Evolutionary conservation across 192 early-diverging fungal species (phyloP).

Genomic region (Gorgonomyces haynaldii): DNA sequence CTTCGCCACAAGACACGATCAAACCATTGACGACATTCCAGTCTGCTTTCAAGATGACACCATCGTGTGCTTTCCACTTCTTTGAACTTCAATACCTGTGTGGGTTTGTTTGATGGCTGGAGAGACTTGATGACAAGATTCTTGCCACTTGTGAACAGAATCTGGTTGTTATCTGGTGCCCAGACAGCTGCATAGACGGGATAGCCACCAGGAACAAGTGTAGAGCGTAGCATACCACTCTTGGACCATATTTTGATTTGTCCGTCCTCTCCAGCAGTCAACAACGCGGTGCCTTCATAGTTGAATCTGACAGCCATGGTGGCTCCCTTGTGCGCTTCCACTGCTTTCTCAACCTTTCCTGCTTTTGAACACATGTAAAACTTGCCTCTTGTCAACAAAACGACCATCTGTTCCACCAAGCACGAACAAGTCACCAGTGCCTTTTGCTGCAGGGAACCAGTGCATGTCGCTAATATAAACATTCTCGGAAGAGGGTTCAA

Average conservation of each 20-base stretch:
- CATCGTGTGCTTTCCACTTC: slow-evolving; percentile 53
- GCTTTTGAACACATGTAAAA: slow-evolving; percentile 40
- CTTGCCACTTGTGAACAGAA: slow-evolving; percentile 38
- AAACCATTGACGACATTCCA: slow-evolving; percentile 44
- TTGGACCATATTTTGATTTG: slow-evolving; percentile 45
- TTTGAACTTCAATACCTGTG: slow-evolving; percentile 17
- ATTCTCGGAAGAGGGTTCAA: slow-evolving; percentile 5
- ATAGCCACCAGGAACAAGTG: slow-evolving; percentile 29
- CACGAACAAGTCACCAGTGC: slow-evolving; percentile 38
- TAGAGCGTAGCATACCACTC: slow-evolving; percentile 49
- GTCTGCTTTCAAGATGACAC: slow-evolving; percentile 40
- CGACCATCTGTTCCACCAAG: slow-evolving; percentile 43
- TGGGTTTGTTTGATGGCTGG: slow-evolving; percentile 41
- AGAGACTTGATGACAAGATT: slow-evolving; percentile 46
- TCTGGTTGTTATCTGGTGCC: slow-evolving; percentile 45
- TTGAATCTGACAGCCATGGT: slow-evolving; percentile 39
- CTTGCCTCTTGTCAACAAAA: slow-evolving; percentile 24
- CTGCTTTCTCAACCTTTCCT: slow-evolving; percentile 41
- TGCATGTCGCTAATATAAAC: slow-evolving; percentile 37
- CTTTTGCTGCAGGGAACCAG: slow-evolving; percentile 39
- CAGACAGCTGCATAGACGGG: slow-evolving; percentile 41
- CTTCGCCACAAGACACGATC: slow-evolving; percentile 52
- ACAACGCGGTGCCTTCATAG: slow-evolving; percentile 39
- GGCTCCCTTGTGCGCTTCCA: slow-evolving; percentile 47
- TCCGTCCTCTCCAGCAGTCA: slow-evolving; percentile 49